Base-by-base conservation (phyloP, 768 basidiomycete genomes). In the Boletus fagicola region DNA sequence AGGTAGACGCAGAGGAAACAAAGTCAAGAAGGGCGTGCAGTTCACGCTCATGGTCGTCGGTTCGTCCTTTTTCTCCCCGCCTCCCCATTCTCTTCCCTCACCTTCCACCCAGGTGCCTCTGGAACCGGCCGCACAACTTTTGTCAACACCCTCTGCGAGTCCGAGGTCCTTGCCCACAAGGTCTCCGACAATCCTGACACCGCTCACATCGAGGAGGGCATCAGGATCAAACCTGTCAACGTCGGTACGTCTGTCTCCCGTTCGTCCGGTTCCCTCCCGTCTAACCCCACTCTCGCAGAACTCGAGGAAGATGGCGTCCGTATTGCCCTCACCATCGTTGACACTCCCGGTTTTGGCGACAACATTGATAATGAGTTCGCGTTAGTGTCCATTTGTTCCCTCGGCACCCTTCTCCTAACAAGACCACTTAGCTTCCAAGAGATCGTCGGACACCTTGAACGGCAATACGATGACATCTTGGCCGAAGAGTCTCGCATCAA, bases 401-500 rank as follows among this genome's bases (percentile, higher is more conserved):
- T 56, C 7, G 54, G 42, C 56, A 61, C 54, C 13, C 47, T 22
- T 48, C 31, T 51, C 53, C 46, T 53, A 42, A 54, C 60, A 47
- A 16, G 42, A 36, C 16, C 31, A 56, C 55, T 24, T 63, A 98
- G 96, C 54, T 99, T 98, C 77, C 89, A 92, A 73, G 97, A 98
- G 73, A 98, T 99, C 64, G 88, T 96, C 51, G 92, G 92, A 60
- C 84, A 98, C 77, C 86, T 99, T 62, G 97, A 99, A 73, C 87
- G 96, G 53, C 95, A 98, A 85, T 98, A 98, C 76, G 97, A 99
- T 60, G 95, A 99, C 66, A 96, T 98, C 70, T 80, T 99, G 62
- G 95, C 96, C 5, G 96, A 98, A 73, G 97, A 99, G 77, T 96
- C 93, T 53, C 85, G 97, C 64, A 99, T 99, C 77, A 98, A 97